Conservation (phyloP, 768 basidiomycete genomes). For the Pleurotus tuoliensis region DNA sequence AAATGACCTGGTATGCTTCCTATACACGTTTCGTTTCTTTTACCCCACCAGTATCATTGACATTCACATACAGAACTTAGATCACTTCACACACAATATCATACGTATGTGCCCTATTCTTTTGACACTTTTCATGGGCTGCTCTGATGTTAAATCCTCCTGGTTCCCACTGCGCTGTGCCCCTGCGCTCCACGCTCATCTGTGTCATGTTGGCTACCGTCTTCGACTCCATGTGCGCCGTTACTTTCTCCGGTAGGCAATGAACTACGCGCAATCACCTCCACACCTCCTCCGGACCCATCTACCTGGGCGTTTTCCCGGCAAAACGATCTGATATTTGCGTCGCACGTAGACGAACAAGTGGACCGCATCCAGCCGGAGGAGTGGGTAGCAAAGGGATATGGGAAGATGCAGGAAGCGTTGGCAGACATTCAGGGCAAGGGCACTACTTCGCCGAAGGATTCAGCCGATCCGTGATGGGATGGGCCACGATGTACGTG, state of each 20-base stretch:
- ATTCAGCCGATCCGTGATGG: too few relatives aligned
- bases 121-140: background rate
- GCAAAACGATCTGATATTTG: slow-evolving; percentile 56
- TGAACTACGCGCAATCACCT: slow-evolving; percentile 61
- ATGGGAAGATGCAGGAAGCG: slow-evolving; percentile 37
- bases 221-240: slow-evolving; percentile 1
- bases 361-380: slow-evolving; percentile 33
- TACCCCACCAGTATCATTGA: too few relatives aligned
- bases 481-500: too few relatives aligned
- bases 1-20: slow-evolving; percentile 55
- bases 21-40: too few relatives aligned
- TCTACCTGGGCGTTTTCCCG: slow-evolving; percentile 56
- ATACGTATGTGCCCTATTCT: slow-evolving; percentile 41
- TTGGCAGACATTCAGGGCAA: slow-evolving; percentile 16
- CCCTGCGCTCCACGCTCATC: background rate
- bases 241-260: slow-evolving; percentile 32
- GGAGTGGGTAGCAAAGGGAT: slow-evolving; percentile 55
- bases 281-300: slow-evolving; percentile 55
- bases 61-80: slow-evolving; percentile 43
- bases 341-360: slow-evolving; percentile 33
- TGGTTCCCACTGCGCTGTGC: background rate
- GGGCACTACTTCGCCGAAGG: too few relatives aligned
- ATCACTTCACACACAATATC: slow-evolving; percentile 68
- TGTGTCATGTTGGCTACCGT: background rate
- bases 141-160: slow-evolving; percentile 4